phyloP scores from a whole-genome alignment of 2,329 filamentous ascomycete species.

The Polytolypa hystricis region DNA sequence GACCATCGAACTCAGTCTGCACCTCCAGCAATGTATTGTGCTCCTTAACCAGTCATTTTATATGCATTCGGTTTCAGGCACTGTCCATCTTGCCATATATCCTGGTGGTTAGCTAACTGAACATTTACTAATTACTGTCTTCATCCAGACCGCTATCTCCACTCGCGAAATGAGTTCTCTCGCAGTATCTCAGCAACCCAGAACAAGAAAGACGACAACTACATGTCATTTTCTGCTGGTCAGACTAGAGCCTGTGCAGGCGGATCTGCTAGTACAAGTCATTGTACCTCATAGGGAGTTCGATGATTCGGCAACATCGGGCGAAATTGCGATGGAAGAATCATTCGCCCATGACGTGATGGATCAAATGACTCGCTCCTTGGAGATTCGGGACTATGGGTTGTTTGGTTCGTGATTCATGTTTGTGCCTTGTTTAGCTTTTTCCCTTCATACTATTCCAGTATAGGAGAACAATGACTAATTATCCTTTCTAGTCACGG shows the following conservation, averaged over 20 bases:
- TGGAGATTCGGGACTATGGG: conserved; percentile 57
- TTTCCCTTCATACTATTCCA: no score
- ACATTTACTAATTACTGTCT: conserved; percentile 7
- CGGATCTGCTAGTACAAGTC: conserved; percentile 74
- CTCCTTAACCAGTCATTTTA: not conserved
- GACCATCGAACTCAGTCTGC: no score
- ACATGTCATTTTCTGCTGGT: conserved; percentile 68
- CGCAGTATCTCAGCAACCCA: not conserved
- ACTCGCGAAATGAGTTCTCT: not conserved
- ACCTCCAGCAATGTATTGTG: no score
- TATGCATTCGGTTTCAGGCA: not conserved
- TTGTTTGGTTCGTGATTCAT: no score
- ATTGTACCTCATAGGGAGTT: conserved; percentile 80
- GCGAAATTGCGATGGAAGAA: conserved; percentile 58
- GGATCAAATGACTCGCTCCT: conserved; percentile 52
- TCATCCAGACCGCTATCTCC: conserved; percentile 10
- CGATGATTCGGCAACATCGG: conserved; percentile 55
- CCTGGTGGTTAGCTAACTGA: not conserved
- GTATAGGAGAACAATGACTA: no score
- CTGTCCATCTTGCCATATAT: no score
- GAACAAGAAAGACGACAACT: conserved; percentile 15
- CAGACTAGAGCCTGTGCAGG: conserved; percentile 60
- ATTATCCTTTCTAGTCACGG: no score
- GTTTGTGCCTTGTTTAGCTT: no score
- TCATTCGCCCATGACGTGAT: conserved; percentile 30